Percentiles rank a stretch among this genome's conserved stretches.
Evolutionary conservation across 345 rosid species (phyloP).

Genomic region (Citrus hindsii): DNA sequence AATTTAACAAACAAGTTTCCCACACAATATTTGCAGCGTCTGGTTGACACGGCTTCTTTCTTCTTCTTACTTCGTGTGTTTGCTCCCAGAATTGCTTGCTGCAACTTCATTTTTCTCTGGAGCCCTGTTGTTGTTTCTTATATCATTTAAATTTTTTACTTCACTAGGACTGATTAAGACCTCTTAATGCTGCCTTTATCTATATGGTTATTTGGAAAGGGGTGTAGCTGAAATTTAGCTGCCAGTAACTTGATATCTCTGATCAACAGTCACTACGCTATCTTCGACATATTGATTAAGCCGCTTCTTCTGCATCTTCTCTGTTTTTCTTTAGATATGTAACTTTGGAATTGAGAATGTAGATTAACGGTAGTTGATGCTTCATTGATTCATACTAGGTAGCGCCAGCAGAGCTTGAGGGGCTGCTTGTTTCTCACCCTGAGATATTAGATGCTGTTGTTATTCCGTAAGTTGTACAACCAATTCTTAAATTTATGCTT

Average conservation of each 20-base stretch:
- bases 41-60: background rate
- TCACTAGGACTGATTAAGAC: background rate
- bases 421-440: constrained; percentile 84
- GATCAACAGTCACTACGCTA: background rate
- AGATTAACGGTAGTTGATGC: background rate
- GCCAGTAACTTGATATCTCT: too few relatives aligned
- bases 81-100: too few relatives aligned
- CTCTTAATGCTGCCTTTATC: background rate
- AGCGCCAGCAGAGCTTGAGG: constrained; percentile 99
- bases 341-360: background rate
- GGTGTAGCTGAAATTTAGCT: too few relatives aligned
- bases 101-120: too few relatives aligned
- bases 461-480: constrained; percentile 67
- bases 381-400: constrained; percentile 40
- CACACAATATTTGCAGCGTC: background rate
- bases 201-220: background rate
- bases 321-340: background rate
- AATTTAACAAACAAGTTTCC: background rate
- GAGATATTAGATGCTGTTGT: constrained; percentile 82
- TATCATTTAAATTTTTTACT: background rate
- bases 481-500: background rate
- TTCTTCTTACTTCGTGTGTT: background rate
- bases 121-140: too few relatives aligned
- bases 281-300: too few relatives aligned
- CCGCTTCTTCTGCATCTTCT: too few relatives aligned